These are phyloP conservation scores for Hypoxylon rubiginosum DNA, from an alignment of 2,329 filamentous ascomycete species.

Conservation along the genomic window DNA sequence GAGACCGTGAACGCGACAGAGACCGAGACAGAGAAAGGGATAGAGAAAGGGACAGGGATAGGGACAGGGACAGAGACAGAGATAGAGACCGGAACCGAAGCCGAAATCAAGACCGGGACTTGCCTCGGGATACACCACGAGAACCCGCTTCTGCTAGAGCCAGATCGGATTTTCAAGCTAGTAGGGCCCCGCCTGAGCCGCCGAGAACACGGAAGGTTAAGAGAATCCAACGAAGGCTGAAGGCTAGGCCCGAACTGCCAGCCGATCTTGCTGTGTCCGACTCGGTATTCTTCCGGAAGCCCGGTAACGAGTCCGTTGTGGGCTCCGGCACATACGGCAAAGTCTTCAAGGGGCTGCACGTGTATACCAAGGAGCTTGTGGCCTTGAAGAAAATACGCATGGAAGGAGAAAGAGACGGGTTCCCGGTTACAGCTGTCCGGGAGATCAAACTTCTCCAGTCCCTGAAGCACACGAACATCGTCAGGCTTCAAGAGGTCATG, in stretches of 20 bases:
- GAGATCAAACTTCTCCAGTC: constrained; percentile 95
- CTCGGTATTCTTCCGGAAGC: constrained; percentile 94
- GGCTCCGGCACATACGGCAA: constrained; percentile 97
- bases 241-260: constrained; percentile 77
- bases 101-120: constrained; percentile 50
- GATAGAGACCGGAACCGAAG: constrained; percentile 7
- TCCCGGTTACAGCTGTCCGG: constrained; percentile 89
- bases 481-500: constrained; percentile 91
- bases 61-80: no score
- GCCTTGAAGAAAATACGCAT: constrained; percentile 93
- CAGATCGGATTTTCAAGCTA: constrained; percentile 48
- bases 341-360: constrained; percentile 92
- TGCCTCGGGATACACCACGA: constrained; percentile 51
- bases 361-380: constrained; percentile 87
- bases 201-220: constrained; percentile 73
- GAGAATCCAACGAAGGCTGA: constrained; percentile 77
- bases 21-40: constrained; percentile 23
- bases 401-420: constrained; percentile 92
- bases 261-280: constrained; percentile 82
- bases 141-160: constrained; percentile 52
- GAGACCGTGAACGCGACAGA: constrained; percentile 16
- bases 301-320: constrained; percentile 96
- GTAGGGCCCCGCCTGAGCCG: constrained; percentile 53
- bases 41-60: constrained; percentile 8
- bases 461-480: constrained; percentile 84